Conservation (phyloP, 768 basidiomycete species). For the Exidia glandulosa region DNA sequence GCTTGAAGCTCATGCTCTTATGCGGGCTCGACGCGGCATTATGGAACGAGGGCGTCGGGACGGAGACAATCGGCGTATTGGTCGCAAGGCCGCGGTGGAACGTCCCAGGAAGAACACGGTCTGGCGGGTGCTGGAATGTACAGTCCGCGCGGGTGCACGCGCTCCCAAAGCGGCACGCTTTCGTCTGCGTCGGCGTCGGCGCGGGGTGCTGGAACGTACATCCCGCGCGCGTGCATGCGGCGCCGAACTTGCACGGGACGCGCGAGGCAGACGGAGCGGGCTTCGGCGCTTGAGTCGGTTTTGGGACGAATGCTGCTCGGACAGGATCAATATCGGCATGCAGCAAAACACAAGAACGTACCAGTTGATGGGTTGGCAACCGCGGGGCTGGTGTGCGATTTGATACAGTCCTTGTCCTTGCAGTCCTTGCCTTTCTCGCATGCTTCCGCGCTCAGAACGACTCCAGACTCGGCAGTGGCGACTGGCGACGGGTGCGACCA, state of each 20-base stretch:
- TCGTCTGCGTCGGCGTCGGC: conserved; percentile 26
- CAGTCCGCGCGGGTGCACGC: conserved; percentile 80
- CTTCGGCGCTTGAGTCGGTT: background rate
- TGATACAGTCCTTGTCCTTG: conserved; percentile 88
- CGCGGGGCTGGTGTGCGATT: conserved; percentile 84
- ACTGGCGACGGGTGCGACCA: conserved; percentile 97
- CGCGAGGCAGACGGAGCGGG: conserved; percentile 11
- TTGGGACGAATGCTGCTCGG: background rate
- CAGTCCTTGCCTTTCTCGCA: conserved; percentile 86
- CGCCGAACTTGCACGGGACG: conserved; percentile 57
- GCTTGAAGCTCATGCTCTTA: conserved; percentile 61
- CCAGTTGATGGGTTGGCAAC: conserved; percentile 40
- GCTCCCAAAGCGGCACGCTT: conserved; percentile 72
- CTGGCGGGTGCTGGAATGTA: conserved; percentile 84
- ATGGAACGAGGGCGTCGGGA: conserved; percentile 39
- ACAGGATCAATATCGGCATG: background rate
- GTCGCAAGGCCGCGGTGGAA: conserved; percentile 72
- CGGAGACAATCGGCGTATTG: conserved; percentile 48
- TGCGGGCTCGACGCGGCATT: conserved; percentile 42
- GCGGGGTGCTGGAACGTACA: conserved; percentile 62
- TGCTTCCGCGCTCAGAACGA: conserved; percentile 88
- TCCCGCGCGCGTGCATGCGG: conserved; percentile 52
- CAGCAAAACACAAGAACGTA: background rate
- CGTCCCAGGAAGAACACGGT: conserved; percentile 63
- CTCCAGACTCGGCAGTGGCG: conserved; percentile 86